Evolutionary conservation across 2,329 filamentous ascomycete genomes (phyloP), one percentile per base, ranked within the genome.

Genomic region (Alternaria viburni): DNA sequence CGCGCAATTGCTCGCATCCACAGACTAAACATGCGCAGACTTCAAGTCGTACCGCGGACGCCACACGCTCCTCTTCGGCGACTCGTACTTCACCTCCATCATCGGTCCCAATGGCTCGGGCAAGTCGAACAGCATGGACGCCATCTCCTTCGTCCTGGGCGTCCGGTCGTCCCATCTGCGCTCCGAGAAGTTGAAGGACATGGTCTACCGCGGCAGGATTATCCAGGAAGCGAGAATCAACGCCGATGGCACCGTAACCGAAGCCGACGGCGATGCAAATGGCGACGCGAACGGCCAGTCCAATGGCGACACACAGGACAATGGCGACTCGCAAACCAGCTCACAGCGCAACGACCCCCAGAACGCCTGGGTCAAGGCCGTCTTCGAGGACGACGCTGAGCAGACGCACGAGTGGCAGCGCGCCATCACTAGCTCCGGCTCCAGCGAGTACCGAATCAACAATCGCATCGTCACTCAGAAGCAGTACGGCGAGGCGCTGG

Each of bases 31-130:
- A 45, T 52, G 60, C 49, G 26, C 75, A 96, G 92, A 99, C 85
- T 99, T 99, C 89, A 99, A 99, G 84, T 98, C 96, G 74, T 99
- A 99, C 85, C 97, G 97, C 81, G 96, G 94, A 62, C 94, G 97
- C 75, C 96, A 99, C 83, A 90, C 89, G 64, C 89, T 99, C 47
- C 88, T 97, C 57, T 97, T 99, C 75, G 95, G 95, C 76, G 95
- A 99, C 83, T 96, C 94, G 3, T 98, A 97, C 82, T 99, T 99
- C 81, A 99, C 96, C 54, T 99, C 96, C 45, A 97, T 99, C 77
- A 98, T 99, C 77, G 96, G 96, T 6, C 96, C 96, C 79, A 99
- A 99, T 94, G 96, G 96, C 85, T 98, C 96, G 36, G 96, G 96
- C 69, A 99, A 99, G 82, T 99, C 96, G 19, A 99, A 99, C 75